Percentiles rank a stretch among this genome's conserved stretches.
phyloP scores from a whole-genome alignment of 2,329 filamentous ascomycete genomes.

The Pseudogymnoascus sp. region DNA sequence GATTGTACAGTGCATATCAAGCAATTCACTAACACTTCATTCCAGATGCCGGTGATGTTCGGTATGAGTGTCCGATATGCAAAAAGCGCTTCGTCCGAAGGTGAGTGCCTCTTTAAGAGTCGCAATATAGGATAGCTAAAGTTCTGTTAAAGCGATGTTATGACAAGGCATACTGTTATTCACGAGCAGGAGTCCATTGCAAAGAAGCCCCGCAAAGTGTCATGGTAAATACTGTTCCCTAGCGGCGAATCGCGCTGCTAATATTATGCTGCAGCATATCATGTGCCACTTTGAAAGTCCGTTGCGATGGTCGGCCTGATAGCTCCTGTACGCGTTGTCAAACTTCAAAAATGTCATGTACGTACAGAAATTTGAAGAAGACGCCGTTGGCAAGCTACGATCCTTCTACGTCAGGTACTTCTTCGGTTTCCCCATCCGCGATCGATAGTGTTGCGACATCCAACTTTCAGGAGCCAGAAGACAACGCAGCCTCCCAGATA shows the following conservation, averaged over 20 bases:
- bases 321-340: conserved; percentile 10
- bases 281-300: conserved; percentile 13
- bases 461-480: background rate
- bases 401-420: background rate
- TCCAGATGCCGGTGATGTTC: conserved; percentile 14
- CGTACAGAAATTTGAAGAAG: conserved; percentile 9
- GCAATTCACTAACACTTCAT: background rate
- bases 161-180: conserved; percentile 15
- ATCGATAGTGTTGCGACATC: background rate
- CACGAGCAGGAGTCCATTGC: conserved; percentile 10
- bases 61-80: conserved; percentile 15
- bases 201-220: conserved; percentile 14
- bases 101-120: conserved; percentile 7
- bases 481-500: background rate
- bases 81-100: conserved; percentile 16
- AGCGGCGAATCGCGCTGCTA: background rate
- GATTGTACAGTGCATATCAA: conserved; percentile 1
- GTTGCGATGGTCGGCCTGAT: conserved; percentile 13
- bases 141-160: conserved; percentile 12
- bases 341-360: conserved; percentile 9
- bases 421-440: background rate
- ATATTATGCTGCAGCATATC: conserved; percentile 9
- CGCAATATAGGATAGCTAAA: conserved; percentile 1
- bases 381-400: background rate
- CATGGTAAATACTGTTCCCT: conserved; percentile 10